A percentile compares a stretch with the other conserved stretches of the same genome.
These are phyloP conservation scores for Tetrapisispora phaffii DNA, from an alignment of 805 yeast species.

Conservation along the genomic window DNA sequence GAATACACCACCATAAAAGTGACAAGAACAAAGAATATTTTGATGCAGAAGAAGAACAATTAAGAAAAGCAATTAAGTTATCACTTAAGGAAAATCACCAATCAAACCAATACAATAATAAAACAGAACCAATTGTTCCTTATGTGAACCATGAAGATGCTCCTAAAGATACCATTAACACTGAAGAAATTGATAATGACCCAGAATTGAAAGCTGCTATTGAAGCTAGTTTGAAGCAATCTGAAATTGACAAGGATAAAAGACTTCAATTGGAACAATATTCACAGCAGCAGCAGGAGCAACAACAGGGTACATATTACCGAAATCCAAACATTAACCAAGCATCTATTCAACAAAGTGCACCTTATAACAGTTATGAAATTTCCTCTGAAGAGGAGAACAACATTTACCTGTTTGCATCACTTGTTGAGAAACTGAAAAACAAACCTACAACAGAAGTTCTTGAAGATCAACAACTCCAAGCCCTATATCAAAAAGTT, in stretches of 20 bases:
- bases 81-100: conserved; percentile 49
- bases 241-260: conserved; percentile 34
- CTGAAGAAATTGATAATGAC: conserved; percentile 44
- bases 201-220: conserved; percentile 90
- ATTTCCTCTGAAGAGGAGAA: conserved; percentile 58
- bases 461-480: conserved; percentile 26
- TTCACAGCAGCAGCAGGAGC: conserved; percentile 7
- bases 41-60: conserved; percentile 57
- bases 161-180: not conserved
- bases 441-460: conserved; percentile 37
- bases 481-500: conserved; percentile 45
- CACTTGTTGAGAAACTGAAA: conserved; percentile 47
- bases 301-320: conserved; percentile 3
- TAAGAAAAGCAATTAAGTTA: conserved; percentile 66
- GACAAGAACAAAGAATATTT: conserved; percentile 18
- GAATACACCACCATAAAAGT: conserved; percentile 10
- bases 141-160: conserved; percentile 4
- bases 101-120: conserved; percentile 2
- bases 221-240: conserved; percentile 77
- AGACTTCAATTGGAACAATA: conserved; percentile 12
- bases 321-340: conserved; percentile 3
- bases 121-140: conserved; percentile 23
- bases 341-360: conserved; percentile 17
- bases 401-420: conserved; percentile 56
- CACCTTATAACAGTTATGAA: not conserved